Conservation (phyloP, 1,284 basidiomycete genomes). For the Ceraceosorus guamensis region DNA sequence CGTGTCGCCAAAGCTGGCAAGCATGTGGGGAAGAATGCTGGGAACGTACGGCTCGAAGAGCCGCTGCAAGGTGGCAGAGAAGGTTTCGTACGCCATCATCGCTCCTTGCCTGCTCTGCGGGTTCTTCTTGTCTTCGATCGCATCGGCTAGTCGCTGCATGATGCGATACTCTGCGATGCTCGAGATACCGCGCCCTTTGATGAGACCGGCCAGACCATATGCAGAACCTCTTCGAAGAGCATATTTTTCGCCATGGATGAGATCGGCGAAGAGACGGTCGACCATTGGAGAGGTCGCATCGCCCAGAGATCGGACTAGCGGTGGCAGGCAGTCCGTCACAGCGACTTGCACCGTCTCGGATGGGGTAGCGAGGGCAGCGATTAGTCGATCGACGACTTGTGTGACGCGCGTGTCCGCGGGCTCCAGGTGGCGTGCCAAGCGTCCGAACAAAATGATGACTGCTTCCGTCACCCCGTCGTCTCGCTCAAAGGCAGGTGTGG, state of each 20-base stretch:
- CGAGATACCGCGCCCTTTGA: conserved; percentile 80
- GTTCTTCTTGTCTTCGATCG: conserved; percentile 80
- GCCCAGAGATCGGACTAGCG: conserved; percentile 69
- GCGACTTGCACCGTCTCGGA: conserved; percentile 94
- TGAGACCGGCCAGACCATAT: conserved; percentile 86
- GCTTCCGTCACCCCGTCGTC: conserved; percentile 68
- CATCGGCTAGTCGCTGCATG: conserved; percentile 66
- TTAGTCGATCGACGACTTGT: conserved; percentile 73
- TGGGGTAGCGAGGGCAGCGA: conserved; percentile 86
- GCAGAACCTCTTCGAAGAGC: conserved; percentile 87
- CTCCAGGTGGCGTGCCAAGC: conserved; percentile 80
- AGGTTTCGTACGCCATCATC: conserved; percentile 84
- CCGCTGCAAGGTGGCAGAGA: conserved; percentile 73
- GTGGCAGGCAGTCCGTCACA: conserved; percentile 80
- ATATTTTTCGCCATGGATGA: conserved; percentile 61
- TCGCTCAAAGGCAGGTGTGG: conserved; percentile 14
- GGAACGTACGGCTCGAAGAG: conserved; percentile 87
- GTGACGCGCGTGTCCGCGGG: conserved; percentile 51
- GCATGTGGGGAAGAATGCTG: conserved; percentile 68
- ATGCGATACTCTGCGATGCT: conserved; percentile 78
- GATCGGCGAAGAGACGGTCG: conserved; percentile 64
- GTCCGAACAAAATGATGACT: conserved; percentile 87
- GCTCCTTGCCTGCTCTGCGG: conserved; percentile 84
- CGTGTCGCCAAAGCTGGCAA: conserved; percentile 83
- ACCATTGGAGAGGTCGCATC: conserved; percentile 55